Evolutionary conservation across 2,329 filamentous ascomycete species (phyloP).

Genomic region (Colletotrichum sp.): DNA sequence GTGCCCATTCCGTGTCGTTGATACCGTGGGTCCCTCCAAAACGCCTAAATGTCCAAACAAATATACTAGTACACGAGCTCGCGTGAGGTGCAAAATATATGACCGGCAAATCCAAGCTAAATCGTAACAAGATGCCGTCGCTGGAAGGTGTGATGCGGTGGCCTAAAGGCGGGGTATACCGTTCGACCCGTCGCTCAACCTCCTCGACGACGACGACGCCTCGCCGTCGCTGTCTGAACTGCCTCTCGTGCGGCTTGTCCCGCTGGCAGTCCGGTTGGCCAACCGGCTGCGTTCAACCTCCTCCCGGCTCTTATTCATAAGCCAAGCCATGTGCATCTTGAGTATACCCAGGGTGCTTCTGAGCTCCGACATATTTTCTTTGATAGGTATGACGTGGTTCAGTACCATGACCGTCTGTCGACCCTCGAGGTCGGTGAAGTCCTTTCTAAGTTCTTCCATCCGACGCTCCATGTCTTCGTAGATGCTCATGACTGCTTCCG

Average conservation of each 20-base stretch:
- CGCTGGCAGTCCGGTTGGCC: slow-evolving; percentile 21
- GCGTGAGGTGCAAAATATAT: not conserved
- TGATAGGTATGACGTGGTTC: slow-evolving; percentile 66
- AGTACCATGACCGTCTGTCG: slow-evolving; percentile 66
- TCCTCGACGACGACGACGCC: slow-evolving; percentile 22
- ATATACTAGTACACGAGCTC: not conserved
- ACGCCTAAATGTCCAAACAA: not conserved
- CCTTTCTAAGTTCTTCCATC: slow-evolving; percentile 62
- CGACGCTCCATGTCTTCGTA: slow-evolving; percentile 28
- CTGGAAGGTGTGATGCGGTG: not conserved
- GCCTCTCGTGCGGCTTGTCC: slow-evolving; percentile 27
- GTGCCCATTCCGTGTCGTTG: slow-evolving; percentile 3
- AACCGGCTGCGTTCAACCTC: slow-evolving; percentile 42
- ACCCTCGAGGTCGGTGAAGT: slow-evolving; percentile 62
- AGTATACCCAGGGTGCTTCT: slow-evolving; percentile 62
- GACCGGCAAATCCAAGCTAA: not conserved
- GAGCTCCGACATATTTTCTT: slow-evolving; percentile 67
- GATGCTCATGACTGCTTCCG: slow-evolving; percentile 25
- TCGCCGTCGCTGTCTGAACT: slow-evolving; percentile 28
- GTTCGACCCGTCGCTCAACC: slow-evolving; percentile 36
- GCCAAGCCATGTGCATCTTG: slow-evolving; percentile 64
- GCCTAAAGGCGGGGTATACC: slow-evolving; percentile 37
- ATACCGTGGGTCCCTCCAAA: not conserved
- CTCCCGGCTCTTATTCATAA: slow-evolving; percentile 58
- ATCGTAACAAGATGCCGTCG: not conserved